phyloP scores from a whole-genome alignment of 139 green algal species.

The Chlorella sp. region DNA sequence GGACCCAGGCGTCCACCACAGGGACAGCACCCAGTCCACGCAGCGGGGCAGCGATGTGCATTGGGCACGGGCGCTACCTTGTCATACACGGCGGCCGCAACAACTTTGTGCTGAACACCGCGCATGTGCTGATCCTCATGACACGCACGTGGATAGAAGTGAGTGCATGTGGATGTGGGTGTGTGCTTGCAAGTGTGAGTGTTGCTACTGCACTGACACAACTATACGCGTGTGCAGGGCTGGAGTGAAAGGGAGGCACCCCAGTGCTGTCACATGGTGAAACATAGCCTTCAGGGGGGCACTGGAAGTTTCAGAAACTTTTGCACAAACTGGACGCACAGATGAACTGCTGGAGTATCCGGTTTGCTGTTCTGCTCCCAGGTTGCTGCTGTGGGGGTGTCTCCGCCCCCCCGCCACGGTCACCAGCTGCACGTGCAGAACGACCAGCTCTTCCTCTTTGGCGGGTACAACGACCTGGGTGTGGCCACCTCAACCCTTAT shows the following conservation, averaged over 20 bases:
- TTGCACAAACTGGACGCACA: too few species aligned
- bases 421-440: slow-evolving; percentile 54
- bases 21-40: slow-evolving; percentile 68
- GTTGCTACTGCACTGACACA: too few species aligned
- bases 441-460: slow-evolving; percentile 63
- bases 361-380: too few species aligned
- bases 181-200: too few species aligned
- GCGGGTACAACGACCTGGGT: slow-evolving; percentile 68
- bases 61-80: slow-evolving; percentile 49
- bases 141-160: slow-evolving; percentile 25
- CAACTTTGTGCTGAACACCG: slow-evolving; percentile 81
- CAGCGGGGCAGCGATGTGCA: slow-evolving; percentile 47
- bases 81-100: slow-evolving; percentile 68
- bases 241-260: too few species aligned
- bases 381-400: too few species aligned
- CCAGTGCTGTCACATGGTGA: too few species aligned
- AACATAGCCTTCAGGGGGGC: too few species aligned
- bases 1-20: slow-evolving; percentile 51
- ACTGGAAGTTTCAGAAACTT: too few species aligned
- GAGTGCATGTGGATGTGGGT: too few species aligned
- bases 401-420: slow-evolving; percentile 59
- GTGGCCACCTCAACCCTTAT: too few species aligned
- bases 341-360: too few species aligned
- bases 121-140: slow-evolving; percentile 65
- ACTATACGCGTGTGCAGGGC: not conserved